These are phyloP conservation scores for Ilyonectria robusta DNA, from an alignment of 2,329 filamentous ascomycete genomes.

Conservation along the genomic window DNA sequence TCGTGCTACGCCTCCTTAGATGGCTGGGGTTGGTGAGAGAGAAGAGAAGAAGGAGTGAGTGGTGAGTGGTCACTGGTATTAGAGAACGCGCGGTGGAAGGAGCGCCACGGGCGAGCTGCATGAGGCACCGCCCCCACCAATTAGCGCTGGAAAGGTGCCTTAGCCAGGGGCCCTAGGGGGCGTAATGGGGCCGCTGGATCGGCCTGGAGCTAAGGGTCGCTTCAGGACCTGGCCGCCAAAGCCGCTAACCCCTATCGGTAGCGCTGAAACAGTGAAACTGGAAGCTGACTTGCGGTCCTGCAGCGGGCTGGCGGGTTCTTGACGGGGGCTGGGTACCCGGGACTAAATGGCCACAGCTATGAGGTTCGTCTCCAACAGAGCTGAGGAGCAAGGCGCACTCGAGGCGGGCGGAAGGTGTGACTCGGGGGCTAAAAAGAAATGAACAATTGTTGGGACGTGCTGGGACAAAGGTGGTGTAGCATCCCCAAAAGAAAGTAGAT, in stretches of 20 bases:
- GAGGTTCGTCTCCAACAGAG: not conserved
- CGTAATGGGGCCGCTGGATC: conserved; percentile 35
- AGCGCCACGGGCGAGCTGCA: conserved; percentile 10
- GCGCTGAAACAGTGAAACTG: conserved; percentile 45
- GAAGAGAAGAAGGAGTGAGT: conserved; percentile 21
- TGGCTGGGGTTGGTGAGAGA: conserved; percentile 16
- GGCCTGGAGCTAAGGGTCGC: conserved; percentile 26
- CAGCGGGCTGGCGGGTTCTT: conserved; percentile 4
- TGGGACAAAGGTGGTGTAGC: not conserved
- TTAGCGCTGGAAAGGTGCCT: conserved; percentile 14
- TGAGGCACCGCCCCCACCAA: conserved; percentile 21
- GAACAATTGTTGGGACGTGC: not conserved
- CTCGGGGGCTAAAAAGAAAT: not conserved
- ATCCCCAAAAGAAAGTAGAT: not conserved
- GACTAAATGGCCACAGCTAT: not conserved
- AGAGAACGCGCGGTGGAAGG: conserved; percentile 1
- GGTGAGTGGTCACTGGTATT: conserved; percentile 8
- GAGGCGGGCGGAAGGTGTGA: not conserved
- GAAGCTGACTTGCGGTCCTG: conserved; percentile 2
- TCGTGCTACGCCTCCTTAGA: conserved; percentile 11
- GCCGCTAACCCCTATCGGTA: conserved; percentile 18
- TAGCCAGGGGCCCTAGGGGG: conserved; percentile 19
- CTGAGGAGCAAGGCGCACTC: not conserved
- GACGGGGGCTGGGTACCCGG: not conserved
- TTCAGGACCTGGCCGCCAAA: conserved; percentile 4